phyloP scores from a whole-genome alignment of 352 stramenopile species.

The Pythium graminicola region DNA sequence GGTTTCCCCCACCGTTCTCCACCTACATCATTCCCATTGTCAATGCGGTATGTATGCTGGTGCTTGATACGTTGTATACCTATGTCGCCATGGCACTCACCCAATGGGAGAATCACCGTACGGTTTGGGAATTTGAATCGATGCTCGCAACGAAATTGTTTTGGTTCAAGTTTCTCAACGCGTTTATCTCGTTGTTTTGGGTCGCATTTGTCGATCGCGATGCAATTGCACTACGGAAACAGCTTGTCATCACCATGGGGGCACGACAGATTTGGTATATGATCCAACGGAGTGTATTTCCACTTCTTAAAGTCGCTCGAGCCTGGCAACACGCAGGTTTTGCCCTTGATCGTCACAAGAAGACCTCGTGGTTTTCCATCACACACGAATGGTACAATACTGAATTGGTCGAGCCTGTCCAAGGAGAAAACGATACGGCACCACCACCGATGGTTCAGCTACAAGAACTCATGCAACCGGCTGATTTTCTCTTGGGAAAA shows the following conservation, averaged over 20 bases:
- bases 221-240: slow-evolving; percentile 73
- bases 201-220: slow-evolving; percentile 59
- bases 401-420: slow-evolving; percentile 19
- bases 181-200: slow-evolving; percentile 97
- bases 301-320: too few relatives aligned
- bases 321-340: background rate
- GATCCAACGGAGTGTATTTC: slow-evolving; percentile 45
- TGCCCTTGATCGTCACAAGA: background rate
- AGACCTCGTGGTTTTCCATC: slow-evolving; percentile 19
- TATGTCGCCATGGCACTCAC: slow-evolving; percentile 90
- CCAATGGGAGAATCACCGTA: slow-evolving; percentile 91
- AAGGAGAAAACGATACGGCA: background rate
- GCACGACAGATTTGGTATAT: slow-evolving; percentile 85
- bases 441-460: slow-evolving; percentile 62
- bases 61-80: slow-evolving; percentile 92
- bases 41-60: slow-evolving; percentile 88
- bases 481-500: slow-evolving; percentile 83
- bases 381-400: slow-evolving; percentile 57
- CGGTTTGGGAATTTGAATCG: slow-evolving; percentile 84
- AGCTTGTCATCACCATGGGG: slow-evolving; percentile 50
- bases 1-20: too few relatives aligned
- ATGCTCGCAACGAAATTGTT: slow-evolving; percentile 98
- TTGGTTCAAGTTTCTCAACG: slow-evolving; percentile 97
- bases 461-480: slow-evolving; percentile 65
- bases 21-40: slow-evolving; percentile 48